Evolutionary conservation across 805 yeast species (phyloP).

Genomic region (Barnettozyma botsteinii): DNA sequence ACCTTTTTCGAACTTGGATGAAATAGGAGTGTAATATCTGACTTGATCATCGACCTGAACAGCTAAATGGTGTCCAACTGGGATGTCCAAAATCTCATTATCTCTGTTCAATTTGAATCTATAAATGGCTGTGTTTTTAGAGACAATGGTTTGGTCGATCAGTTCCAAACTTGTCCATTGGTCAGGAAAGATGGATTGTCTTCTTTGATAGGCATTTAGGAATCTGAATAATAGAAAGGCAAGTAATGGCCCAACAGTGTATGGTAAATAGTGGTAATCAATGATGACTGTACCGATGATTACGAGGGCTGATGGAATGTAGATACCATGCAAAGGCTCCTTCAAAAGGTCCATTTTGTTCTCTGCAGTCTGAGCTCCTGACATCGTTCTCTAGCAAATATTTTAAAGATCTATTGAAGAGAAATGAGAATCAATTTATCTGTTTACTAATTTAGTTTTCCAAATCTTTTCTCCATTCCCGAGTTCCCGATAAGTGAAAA

Average conservation of each 20-base stretch:
- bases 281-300: conserved; percentile 54
- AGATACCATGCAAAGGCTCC: conserved; percentile 70
- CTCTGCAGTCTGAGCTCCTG: conserved; percentile 18
- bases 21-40: conserved; percentile 73
- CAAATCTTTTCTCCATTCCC: neutral
- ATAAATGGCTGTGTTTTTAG: conserved; percentile 66
- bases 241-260: conserved; percentile 33
- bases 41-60: conserved; percentile 41
- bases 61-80: conserved; percentile 73
- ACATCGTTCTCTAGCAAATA: conserved; percentile 9
- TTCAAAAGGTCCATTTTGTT: conserved; percentile 51
- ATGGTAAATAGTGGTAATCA: conserved; percentile 44
- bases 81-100: conserved; percentile 56
- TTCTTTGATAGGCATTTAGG: conserved; percentile 31
- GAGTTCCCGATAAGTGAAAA: neutral
- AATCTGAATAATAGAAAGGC: conserved; percentile 34
- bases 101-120: conserved; percentile 60
- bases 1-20: conserved; percentile 63
- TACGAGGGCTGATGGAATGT: conserved; percentile 60
- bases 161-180: conserved; percentile 64
- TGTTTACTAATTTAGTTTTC: neutral
- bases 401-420: conserved; percentile 1
- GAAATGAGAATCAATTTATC: neutral
- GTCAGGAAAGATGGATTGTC: conserved; percentile 41
- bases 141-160: conserved; percentile 66